Base-by-base conservation (phyloP, 75 land plant genomes). In the Sequoiadendron giganteum region DNA sequence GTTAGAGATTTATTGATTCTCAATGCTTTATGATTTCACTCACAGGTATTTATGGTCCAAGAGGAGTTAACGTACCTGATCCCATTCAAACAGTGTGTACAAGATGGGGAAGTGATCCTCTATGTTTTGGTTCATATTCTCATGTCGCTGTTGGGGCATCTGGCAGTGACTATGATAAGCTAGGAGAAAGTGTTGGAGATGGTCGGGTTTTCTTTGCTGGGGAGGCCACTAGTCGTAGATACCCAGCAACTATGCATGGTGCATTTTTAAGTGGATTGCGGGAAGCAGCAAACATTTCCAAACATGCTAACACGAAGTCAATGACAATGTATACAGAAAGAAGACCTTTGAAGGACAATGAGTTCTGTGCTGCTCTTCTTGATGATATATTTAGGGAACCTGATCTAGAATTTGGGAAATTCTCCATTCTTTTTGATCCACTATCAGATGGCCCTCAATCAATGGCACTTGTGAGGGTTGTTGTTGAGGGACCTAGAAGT, bases 21-120 rank as follows among this genome's bases (percentile, higher is more conserved):
- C 54, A 28, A 3, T 75, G 34, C n/a, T 2, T 28, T 3, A n/a
- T 82, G 52, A 82, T 82, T 47, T 45, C 49, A 82, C 48, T 45
- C 86, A 61, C 90, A 95, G 96, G 95, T 39, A 95, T 95, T 85
- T 95, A 91, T 87, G 56, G 76, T 85, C 93, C 90, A 70, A 93
- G 89, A 82, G 96, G 96, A 55, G 85, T 95, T 43, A 87, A 89
- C 49, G 95, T 95, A 36, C 96, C 96, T n/a, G 83, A 94, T 85
- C 96, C 96, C 11, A 88, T 94, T 68, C 93, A 94, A 75, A 86
- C 94, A 83, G 87, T 91, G 38, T 95, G 95, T 73, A 95, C 96
- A 48, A 91, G 93, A 85, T 95, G 96, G 96, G 95, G 96, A 13
- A 88, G 89, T 54, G 96, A 95, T 87, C 93, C 95, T 43, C 87